Evolutionary conservation across 495 filamentous ascomycete genomes (phyloP).

Genomic region (Xylaria sp.): DNA sequence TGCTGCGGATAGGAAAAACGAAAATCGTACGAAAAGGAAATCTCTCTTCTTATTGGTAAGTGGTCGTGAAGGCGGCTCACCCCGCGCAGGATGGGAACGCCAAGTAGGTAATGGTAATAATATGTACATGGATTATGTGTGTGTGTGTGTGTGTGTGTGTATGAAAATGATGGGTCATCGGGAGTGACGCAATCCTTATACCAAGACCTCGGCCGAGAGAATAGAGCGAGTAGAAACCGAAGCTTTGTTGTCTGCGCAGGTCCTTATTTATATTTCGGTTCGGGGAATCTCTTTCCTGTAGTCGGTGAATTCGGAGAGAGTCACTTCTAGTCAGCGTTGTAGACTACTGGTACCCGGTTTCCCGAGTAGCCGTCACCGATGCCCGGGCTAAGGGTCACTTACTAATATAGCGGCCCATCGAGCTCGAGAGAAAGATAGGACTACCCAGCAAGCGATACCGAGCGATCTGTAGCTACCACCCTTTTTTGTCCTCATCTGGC

Average conservation of each 20-base stretch:
- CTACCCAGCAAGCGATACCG: too few species aligned
- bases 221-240: background rate
- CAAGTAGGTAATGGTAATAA: background rate
- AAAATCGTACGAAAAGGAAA: background rate
- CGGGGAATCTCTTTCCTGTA: background rate
- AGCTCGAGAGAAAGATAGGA: background rate
- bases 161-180: conserved; percentile 1
- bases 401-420: background rate
- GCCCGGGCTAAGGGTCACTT: background rate
- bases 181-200: background rate
- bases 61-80: background rate
- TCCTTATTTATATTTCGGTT: background rate
- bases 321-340: background rate
- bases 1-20: background rate
- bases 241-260: background rate
- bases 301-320: background rate
- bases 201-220: background rate
- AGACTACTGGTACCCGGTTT: background rate
- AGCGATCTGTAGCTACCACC: too few species aligned
- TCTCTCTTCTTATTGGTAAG: background rate
- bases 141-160: too few species aligned
- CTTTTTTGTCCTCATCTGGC: background rate
- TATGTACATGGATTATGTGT: background rate
- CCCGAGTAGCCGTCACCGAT: background rate
- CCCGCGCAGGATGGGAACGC: background rate